Evolutionary conservation across 163 green algal genomes (phyloP), one percentile per base, ranked within the genome.

Genomic region (Chlamydomonas reinhardtii): DNA sequence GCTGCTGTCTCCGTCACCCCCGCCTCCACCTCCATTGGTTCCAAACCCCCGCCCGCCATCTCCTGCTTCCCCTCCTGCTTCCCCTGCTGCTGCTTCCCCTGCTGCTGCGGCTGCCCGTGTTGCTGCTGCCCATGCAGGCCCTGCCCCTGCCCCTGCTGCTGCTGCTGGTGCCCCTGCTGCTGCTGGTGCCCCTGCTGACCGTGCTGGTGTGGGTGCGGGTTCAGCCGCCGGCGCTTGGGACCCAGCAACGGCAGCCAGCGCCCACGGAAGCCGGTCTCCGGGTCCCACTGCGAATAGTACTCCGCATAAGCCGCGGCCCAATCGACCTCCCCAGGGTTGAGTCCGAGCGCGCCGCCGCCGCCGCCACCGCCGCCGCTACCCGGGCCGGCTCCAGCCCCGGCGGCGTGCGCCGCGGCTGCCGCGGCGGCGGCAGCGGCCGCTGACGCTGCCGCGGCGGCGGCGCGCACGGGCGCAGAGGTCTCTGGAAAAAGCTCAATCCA

Each of bases 231-330:
- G 17, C 82, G 71, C 61, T 87, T 87, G 39, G 39, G 24, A 11
- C 82, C 82, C 19, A 87, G 3, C 37, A 87, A 22, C 2, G 82
- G 82, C 39, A 87, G 72, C 29, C 9, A 59, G 29, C 61, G 37
- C 5, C 82, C 82, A 1, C 37, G 82, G 82, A 76, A 87, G 25
- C 82, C 82, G 48, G 48, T 19, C 37, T 24, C 56, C 52, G 82
- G 82, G 59, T 87, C 61, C 4, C 72, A 73, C 52, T 79, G 73
- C 54, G 72, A 73, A 65, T 90, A 87, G 52, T 87, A 90, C 35
- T 77, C 73, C 0, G 69, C 15, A 54, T 90, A 90, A 1, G 73
- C 78, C 2, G 15, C 80, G 11, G 86, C 54, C 69, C 68, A 86
- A 31, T 83, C 59, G 5, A n/a, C 8, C 29, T 75, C 82, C 2